Conservation (phyloP, 768 basidiomycete species). For the Boletus subcaerulescens region DNA sequence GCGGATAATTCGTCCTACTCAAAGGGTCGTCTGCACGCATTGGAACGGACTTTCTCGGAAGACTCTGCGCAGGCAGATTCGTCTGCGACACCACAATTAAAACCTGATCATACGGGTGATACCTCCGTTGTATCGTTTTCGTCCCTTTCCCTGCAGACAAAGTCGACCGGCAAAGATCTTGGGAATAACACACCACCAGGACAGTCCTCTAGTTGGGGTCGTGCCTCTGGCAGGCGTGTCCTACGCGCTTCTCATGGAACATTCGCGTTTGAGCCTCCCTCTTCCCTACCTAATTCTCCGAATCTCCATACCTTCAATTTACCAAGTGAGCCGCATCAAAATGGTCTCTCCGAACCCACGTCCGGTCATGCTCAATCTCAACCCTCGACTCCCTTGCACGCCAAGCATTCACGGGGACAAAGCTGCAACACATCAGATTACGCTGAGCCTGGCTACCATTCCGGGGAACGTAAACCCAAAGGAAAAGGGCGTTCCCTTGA, state of each 20-base stretch:
- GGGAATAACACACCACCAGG: constrained; percentile 29
- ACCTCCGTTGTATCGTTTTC: constrained; percentile 33
- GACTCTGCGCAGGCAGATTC: constrained; percentile 28
- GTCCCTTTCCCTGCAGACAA: constrained; percentile 38
- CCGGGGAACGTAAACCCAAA: constrained; percentile 26
- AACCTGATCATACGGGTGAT: constrained; percentile 38
- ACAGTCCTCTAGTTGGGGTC: constrained; percentile 58
- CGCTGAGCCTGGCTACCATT: constrained; percentile 9
- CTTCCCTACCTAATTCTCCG: constrained; percentile 46
- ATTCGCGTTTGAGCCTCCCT: constrained; percentile 69
- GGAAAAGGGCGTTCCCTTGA: constrained; percentile 70
- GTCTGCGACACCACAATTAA: constrained; percentile 22
- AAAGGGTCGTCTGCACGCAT: constrained; percentile 13
- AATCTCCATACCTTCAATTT: constrained; percentile 19
- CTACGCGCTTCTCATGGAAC: constrained; percentile 49
- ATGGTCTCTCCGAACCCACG: not conserved
- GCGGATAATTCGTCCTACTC: constrained; percentile 7
- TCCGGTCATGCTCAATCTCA: constrained; percentile 11
- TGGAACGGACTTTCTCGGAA: constrained; percentile 26
- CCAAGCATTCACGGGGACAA: constrained; percentile 26
- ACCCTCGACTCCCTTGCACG: constrained; percentile 24
- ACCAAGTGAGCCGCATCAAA: constrained; percentile 12
- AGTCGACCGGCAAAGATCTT: constrained; percentile 31
- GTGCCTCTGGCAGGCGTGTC: constrained; percentile 43
- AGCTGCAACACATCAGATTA: constrained; percentile 27